Evolutionary conservation across 805 yeast genomes (phyloP).

Genomic region (Vanderwaltozyma tropicalis): DNA sequence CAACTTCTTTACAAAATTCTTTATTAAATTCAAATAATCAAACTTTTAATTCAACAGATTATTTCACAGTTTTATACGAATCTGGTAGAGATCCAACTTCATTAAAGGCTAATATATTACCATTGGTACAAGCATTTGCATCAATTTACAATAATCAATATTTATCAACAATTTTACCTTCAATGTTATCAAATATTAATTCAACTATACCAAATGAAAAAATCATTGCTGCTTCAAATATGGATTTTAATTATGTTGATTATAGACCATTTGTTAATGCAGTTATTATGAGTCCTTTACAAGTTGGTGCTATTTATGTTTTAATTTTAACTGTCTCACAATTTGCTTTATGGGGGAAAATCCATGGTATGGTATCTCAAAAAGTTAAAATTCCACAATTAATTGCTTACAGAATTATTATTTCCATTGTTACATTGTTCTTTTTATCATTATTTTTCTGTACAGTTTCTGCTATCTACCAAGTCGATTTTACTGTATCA

Average conservation of each 20-base stretch:
- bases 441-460: constrained; percentile 49
- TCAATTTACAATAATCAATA: not conserved
- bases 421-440: constrained; percentile 42
- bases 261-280: constrained; percentile 39
- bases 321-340: constrained; percentile 66
- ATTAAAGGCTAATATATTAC: constrained; percentile 36
- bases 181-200: constrained; percentile 9
- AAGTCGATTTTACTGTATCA: constrained; percentile 45
- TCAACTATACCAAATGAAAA: constrained; percentile 12
- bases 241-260: constrained; percentile 28
- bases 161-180: constrained; percentile 12
- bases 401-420: constrained; percentile 40
- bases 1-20: constrained; percentile 23
- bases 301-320: constrained; percentile 65
- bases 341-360: constrained; percentile 46
- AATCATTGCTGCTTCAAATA: constrained; percentile 5
- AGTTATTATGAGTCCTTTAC: constrained; percentile 55
- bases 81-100: constrained; percentile 53
- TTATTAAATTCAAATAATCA: constrained; percentile 11
- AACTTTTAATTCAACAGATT: constrained; percentile 12
- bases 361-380: constrained; percentile 42
- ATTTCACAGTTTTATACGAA: constrained; percentile 40
- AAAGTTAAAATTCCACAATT: constrained; percentile 36
- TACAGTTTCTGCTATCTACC: constrained; percentile 56
- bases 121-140: constrained; percentile 33